Base-by-base conservation (phyloP, 2,329 filamentous ascomycete genomes). In the Trichoderma cornu-damae region DNA sequence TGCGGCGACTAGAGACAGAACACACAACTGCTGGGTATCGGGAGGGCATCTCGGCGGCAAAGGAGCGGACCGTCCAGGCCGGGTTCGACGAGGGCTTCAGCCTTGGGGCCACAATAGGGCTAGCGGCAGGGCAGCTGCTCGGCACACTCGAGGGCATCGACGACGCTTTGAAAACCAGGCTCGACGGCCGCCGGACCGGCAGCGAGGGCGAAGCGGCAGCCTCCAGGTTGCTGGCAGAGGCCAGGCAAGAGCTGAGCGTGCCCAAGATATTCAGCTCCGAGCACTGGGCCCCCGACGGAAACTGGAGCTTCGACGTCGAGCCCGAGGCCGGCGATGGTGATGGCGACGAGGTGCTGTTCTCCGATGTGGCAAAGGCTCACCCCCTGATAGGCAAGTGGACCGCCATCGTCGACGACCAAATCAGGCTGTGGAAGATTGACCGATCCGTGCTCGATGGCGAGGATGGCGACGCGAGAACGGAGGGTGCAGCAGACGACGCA, bases 21-120 rank as follows among this genome's bases (percentile, higher is more conserved):
- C 90, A 96, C 70, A 81, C 84, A 52, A 96, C 89, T 6, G 86
- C 89, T 37, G 94, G 94, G 18, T 97, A 97, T 73, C 87, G 93
- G 59, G 92, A 96, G 66, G 94, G 93, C 43, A 82, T 97, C 53
- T 81, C 87, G 0, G 77, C 76, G 3, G 88, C 88, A 30, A 97
- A 97, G 70, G 82, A 82, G 24, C 74, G 79, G 47, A 87, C 85
- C 65, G 83, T 96, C 24, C 94, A 99, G 72, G 79, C 79, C 12
- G 93, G 93, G 0, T 97, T 99, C 68, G 94, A 99, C 69, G 89
- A 93, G 62, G 93, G 93, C 0, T 97, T 91, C 69, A 79, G 84
- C 12, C 78, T 97, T 0, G 94, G 94, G 11, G 92, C 90, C 1
- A 85, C 87, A 51, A 75, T 97, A 28, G 94, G 93, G 0, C 70